Percentiles rank a stretch among this genome's conserved stretches.
phyloP scores from a whole-genome alignment of 352 stramenopile genomes.

The Phytophthora idaei region DNA sequence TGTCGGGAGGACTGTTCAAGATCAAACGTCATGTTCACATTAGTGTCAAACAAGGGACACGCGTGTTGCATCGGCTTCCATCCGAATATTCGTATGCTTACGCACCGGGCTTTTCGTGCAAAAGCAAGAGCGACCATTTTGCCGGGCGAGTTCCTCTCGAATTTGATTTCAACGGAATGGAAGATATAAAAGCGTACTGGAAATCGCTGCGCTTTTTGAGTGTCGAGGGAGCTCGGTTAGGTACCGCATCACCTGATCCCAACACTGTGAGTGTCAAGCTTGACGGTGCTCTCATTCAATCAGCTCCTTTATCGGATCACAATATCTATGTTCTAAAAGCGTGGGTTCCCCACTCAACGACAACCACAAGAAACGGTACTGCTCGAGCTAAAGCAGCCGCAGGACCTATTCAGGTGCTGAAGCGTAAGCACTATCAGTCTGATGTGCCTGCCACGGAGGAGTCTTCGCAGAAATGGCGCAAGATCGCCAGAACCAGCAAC shows the following conservation, averaged over 20 bases:
- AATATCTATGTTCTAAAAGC: constrained; percentile 73
- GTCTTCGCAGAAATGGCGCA: constrained; percentile 38
- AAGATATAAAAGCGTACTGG: constrained; percentile 73
- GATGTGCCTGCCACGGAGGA: constrained; percentile 7
- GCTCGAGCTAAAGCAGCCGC: constrained; percentile 64
- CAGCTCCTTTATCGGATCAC: constrained; percentile 63
- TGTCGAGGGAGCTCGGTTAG: constrained; percentile 64
- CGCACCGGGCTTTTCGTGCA: constrained; percentile 59
- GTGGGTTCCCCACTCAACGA: constrained; percentile 66
- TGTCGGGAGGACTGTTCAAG: constrained; percentile 71
- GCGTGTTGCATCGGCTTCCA: constrained; percentile 56
- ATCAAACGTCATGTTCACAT: constrained; percentile 59
- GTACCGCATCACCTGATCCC: constrained; percentile 37
- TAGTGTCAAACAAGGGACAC: constrained; percentile 57
- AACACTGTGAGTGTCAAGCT: constrained; percentile 57
- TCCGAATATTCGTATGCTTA: constrained; percentile 69
- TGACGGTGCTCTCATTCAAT: constrained; percentile 59
- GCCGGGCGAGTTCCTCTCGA: constrained; percentile 61
- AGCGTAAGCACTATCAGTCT: constrained; percentile 60
- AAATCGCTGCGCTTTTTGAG: constrained; percentile 74
- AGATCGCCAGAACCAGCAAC: constrained; percentile 30
- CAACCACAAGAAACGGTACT: constrained; percentile 43
- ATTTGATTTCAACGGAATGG: constrained; percentile 46
- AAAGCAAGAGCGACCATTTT: constrained; percentile 58
- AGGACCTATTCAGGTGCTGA: constrained; percentile 47